Evolutionary conservation across 1,284 basidiomycete species (phyloP), one percentile per base, ranked within the genome.

Genomic region (Irpex rosettiformis): DNA sequence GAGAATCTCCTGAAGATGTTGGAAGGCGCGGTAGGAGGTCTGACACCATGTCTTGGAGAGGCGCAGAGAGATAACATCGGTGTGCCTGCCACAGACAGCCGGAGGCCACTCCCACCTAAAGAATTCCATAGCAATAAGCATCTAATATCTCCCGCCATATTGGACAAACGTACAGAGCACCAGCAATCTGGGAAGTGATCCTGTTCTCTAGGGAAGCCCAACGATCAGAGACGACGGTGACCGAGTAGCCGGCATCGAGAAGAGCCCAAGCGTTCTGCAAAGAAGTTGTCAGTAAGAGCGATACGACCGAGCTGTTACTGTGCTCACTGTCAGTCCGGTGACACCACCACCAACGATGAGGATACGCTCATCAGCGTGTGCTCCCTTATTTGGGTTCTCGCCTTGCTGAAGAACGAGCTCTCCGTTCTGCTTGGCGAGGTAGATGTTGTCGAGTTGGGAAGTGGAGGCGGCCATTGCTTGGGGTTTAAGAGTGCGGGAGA

Each of bases 61-160:
- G 27, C 58, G 57, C 30, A 73, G 62, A 10, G 72, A 73, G 45
- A 70, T 69, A 5, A 62, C 62, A 62, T 73, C 71, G 28, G 70
- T 70, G 61, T 72, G 70, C 47, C 68, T 64, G 25, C 72, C 72
- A 58, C 72, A 73, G 40, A 73, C 72, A 16, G 72, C 71, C 3
- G 72, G 72, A 2, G 72, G 71, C 56, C 67, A 73, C 59, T 73
- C 72, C 71, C 72, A 73, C 7, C 65, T 70, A 53, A 2, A 18
- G 2, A 27, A 25, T 0, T 7, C 8, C 30, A 24, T 11, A n/a
- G 27, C 22, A 21, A 27, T 52, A 28, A 27, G 27, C 21, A 40
- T n/a, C 11, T 40, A n/a, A n/a, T n/a, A n/a, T n/a, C n/a, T n/a
- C n/a, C n/a, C n/a, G n/a, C n/a, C n/a, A n/a, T n/a, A n/a, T n/a